Evolutionary conservation across 306 rosid species (phyloP).

Genomic region (Dryas alaskensis): DNA sequence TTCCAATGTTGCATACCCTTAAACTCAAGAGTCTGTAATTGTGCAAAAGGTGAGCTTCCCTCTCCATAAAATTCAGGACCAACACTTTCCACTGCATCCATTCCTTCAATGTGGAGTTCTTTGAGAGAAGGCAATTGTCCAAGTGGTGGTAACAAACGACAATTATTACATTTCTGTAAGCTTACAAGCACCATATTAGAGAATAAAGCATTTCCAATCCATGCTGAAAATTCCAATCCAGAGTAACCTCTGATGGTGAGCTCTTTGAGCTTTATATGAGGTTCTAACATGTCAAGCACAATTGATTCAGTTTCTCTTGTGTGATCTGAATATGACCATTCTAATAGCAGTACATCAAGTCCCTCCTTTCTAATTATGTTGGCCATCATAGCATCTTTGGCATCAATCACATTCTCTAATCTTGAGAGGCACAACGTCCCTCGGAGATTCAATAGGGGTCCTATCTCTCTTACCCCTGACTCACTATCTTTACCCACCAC

Average conservation of each 20-base stretch:
- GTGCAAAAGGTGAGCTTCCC: not conserved
- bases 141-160: not conserved
- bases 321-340: not conserved
- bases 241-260: constrained; percentile 6
- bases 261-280: not conserved
- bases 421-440: not conserved
- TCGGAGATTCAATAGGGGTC: not conserved
- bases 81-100: not conserved
- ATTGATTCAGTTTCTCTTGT: not conserved
- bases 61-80: constrained; percentile 9
- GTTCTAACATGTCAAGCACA: not conserved
- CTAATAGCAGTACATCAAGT: not conserved
- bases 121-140: not conserved
- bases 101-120: not conserved
- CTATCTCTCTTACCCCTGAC: not conserved
- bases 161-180: not conserved
- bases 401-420: not conserved
- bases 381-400: not conserved
- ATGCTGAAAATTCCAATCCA: not conserved
- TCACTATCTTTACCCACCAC: not conserved
- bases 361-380: not conserved
- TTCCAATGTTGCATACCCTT: not conserved
- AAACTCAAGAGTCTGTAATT: not conserved
- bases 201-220: not conserved
- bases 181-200: not conserved